These are phyloP conservation scores for Sporothrix brunneoviolacea DNA, from an alignment of 2,329 filamentous ascomycete genomes.

Conservation along the genomic window DNA sequence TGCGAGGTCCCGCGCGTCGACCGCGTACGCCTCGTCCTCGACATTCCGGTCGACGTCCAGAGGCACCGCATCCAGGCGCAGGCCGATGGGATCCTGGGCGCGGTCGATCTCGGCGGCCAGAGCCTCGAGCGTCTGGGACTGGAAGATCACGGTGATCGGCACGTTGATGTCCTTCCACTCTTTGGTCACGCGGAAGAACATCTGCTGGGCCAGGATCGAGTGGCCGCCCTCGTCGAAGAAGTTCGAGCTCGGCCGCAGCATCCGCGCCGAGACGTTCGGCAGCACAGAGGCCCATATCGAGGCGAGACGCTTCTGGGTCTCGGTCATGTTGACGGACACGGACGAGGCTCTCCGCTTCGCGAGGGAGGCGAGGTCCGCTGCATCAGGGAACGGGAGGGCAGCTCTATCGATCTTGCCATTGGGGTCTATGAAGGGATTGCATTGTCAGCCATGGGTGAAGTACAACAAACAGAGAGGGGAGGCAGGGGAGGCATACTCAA, in stretches of 20 bases:
- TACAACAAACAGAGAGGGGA: not conserved
- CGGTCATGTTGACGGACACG: conserved; percentile 22
- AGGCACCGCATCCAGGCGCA: conserved; percentile 14
- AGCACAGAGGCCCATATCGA: conserved; percentile 69
- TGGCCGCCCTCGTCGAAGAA: conserved; percentile 82
- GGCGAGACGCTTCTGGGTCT: conserved; percentile 62
- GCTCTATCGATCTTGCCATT: conserved; percentile 80
- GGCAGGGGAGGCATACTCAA: conserved; percentile 9
- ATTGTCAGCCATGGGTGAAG: not conserved
- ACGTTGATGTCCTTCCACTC: conserved; percentile 40
- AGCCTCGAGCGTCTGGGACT: conserved; percentile 45
- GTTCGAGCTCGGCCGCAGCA: conserved; percentile 50
- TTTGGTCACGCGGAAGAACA: conserved; percentile 61
- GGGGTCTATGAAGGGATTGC: conserved; percentile 49
- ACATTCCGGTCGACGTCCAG: conserved; percentile 4
- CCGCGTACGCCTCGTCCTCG: conserved; percentile 18
- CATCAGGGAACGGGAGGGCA: conserved; percentile 73
- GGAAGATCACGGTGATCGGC: conserved; percentile 64
- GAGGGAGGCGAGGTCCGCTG: conserved; percentile 36
- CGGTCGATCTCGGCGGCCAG: conserved; percentile 43
- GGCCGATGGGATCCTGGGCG: conserved; percentile 17
- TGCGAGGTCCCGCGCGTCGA: conserved; percentile 10
- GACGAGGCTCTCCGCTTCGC: conserved; percentile 22
- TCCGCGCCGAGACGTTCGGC: conserved; percentile 45
- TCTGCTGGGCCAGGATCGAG: conserved; percentile 72